Evolutionary conservation across 2,329 filamentous ascomycete genomes (phyloP), one percentile per base, ranked within the genome.

Genomic region (Fusarium pseudoanthophilum): DNA sequence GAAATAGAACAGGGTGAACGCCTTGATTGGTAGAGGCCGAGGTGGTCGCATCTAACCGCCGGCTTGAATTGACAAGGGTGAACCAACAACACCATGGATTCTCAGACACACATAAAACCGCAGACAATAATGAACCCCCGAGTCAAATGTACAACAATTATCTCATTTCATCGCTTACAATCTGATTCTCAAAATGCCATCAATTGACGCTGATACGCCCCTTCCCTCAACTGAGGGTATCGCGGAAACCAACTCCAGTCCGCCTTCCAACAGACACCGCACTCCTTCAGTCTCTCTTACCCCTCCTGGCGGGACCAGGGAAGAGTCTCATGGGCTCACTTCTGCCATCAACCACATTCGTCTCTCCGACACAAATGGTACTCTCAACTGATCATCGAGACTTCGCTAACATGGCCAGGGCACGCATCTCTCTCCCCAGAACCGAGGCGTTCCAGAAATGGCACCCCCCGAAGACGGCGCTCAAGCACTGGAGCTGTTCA

Each of bases 271-370:
- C 11, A 56, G 53, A 7, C 52, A 67, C n/a, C 69, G 64, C 4
- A 74, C 73, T 15, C 75, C 73, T 36, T 69, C 74, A 3, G 43
- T 71, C 14, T 76, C 69, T 30, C 32, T 66, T 18, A 62, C 65
- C 37, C 66, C 71, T 39, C 69, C 65, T 28, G 56, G 15, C 4
- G 21, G 45, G 16, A 26, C 36, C 3, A 37, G 36, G 14, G 37
- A 20, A 37, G 43, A 18, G 7, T 30, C 66, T 4, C n/a, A 68
- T 20, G 40, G 36, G 18, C 49, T 70, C 6, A 36, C 60, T 7
- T 37, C 46, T 11, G 56, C 57, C 2, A 34, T 75, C 18, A 4
- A 52, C 21, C 55, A 57, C 32, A 67, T 73, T 37, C 57, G 61
- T 1, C 62, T 78, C 4, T 69, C 64, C 2, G 62, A 64, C 13